Base-by-base conservation (phyloP, 352 stramenopile genomes). In the Thraustotheca clavata region DNA sequence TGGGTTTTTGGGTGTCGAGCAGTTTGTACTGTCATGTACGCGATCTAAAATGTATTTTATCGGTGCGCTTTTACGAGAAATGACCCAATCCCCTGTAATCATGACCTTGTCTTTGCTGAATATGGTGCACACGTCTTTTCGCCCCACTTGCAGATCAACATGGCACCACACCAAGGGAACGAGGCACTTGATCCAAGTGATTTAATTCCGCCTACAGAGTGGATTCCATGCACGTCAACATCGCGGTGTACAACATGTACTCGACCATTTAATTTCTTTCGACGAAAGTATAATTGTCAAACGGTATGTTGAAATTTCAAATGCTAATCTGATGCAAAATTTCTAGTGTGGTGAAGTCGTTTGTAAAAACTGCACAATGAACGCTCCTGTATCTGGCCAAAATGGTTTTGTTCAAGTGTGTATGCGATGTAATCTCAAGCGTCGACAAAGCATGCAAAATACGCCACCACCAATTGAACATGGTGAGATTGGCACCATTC, bases 361-460 rank as follows among this genome's bases (percentile, higher is more conserved):
- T 9, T 52, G 43, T 31, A 52, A 52, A 18, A 52, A 24, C 2
- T 52, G 43, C 43, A 52, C 34, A 24, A 52, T 24, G n/a, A 31
- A 52, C 24, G n/a, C n/a, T 24, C 43, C 43, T 9, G 43, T 52
- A 11, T 18, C 43, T 3, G 43, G 43, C 3, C 43, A 52, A 9
- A 52, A 31, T 31, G 12, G 31, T 18, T 31, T 52, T 7, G 43
- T 52, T 2, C 34, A 9, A 8, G 43, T 52, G 9, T 52, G 43
- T 31, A 52, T 52, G 43, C 43, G 43, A 24, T 52, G 43, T 31
- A 52, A 31, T 52, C 43, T 52, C n/a, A 9, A 18, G n/a, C 43
- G 43, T 24, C 43, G 43, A 2, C 43, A 24, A 11, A 52, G 43
- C 34, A 18, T 31, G n/a, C n/a, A 24, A 3, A 52, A 31, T 31